phyloP scores from a whole-genome alignment of 106 monocot species.

The Dioscorea zingiberensis region DNA sequence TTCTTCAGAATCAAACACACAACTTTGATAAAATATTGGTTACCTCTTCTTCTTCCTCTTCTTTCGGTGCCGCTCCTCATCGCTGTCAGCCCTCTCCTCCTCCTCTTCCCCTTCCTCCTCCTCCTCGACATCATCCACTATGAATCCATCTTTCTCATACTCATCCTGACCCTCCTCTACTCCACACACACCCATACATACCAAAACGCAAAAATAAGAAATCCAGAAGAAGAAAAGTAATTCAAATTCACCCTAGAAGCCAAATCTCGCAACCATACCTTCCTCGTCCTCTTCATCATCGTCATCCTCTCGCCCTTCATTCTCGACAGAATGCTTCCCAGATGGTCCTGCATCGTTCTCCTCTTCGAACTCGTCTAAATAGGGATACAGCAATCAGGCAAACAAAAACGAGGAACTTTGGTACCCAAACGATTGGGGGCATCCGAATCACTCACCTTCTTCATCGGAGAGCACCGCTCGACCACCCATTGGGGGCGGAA shows the following conservation, averaged over 20 bases:
- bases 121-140: slow-evolving; percentile 90
- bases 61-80: slow-evolving; percentile 68
- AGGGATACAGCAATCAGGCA: background rate
- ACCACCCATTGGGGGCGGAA: slow-evolving; percentile 47
- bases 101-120: slow-evolving; percentile 64
- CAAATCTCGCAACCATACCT: slow-evolving; percentile 11
- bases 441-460: slow-evolving; percentile 42
- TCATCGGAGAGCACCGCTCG: slow-evolving; percentile 66
- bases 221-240: background rate
- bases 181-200: background rate
- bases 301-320: slow-evolving; percentile 27
- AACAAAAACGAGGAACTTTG: background rate
- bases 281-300: slow-evolving; percentile 93
- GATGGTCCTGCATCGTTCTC: slow-evolving; percentile 37
- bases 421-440: background rate
- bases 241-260: background rate
- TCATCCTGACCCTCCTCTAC: slow-evolving; percentile 92
- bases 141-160: slow-evolving; percentile 94
- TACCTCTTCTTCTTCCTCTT: slow-evolving; percentile 81
- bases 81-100: slow-evolving; percentile 30
- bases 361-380: slow-evolving; percentile 73
- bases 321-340: slow-evolving; percentile 15
- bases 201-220: slow-evolving; percentile 8
- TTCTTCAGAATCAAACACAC: too few species aligned
- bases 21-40: background rate